Conservation (phyloP, 352 stramenopile genomes). For the Pythium rhizo-oryzae region DNA sequence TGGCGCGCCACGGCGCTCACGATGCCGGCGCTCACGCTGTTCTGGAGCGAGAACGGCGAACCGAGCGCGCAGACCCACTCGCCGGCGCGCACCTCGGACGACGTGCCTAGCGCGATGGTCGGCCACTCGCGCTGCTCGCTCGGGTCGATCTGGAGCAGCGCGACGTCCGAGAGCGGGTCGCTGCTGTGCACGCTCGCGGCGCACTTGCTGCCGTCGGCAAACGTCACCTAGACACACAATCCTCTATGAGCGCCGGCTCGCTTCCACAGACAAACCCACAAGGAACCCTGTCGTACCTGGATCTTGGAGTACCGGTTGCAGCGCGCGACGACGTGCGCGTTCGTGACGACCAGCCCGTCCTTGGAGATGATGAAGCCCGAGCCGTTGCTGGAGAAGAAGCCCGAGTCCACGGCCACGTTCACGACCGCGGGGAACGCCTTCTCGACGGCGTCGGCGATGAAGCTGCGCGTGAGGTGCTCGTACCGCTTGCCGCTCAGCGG, state of each 20-base stretch:
- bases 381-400: slow-evolving; percentile 79
- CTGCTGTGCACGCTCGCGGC: slow-evolving; percentile 79
- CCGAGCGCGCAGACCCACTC: slow-evolving; percentile 94
- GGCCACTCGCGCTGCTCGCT: slow-evolving; percentile 60
- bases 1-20: slow-evolving; percentile 89
- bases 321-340: slow-evolving; percentile 90
- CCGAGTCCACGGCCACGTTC: slow-evolving; percentile 85
- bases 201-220: slow-evolving; percentile 83
- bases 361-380: slow-evolving; percentile 92
- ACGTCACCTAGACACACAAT: slow-evolving; percentile 75
- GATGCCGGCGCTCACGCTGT: slow-evolving; percentile 92
- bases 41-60: slow-evolving; percentile 90
- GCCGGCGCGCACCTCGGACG: slow-evolving; percentile 76
- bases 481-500: slow-evolving; percentile 25
- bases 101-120: slow-evolving; percentile 74
- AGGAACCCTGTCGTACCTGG: slow-evolving; percentile 53
- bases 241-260: too few species aligned
- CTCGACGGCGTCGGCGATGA: slow-evolving; percentile 90
- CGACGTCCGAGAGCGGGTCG: slow-evolving; percentile 90
- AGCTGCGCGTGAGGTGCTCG: slow-evolving; percentile 63
- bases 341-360: slow-evolving; percentile 91
- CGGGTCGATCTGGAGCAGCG: slow-evolving; percentile 86
- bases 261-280: too few species aligned
- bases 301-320: slow-evolving; percentile 85
- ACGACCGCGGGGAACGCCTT: slow-evolving; percentile 89